Conservation (phyloP, 1,284 basidiomycete genomes). For the Pyrrhoderma noxium region DNA sequence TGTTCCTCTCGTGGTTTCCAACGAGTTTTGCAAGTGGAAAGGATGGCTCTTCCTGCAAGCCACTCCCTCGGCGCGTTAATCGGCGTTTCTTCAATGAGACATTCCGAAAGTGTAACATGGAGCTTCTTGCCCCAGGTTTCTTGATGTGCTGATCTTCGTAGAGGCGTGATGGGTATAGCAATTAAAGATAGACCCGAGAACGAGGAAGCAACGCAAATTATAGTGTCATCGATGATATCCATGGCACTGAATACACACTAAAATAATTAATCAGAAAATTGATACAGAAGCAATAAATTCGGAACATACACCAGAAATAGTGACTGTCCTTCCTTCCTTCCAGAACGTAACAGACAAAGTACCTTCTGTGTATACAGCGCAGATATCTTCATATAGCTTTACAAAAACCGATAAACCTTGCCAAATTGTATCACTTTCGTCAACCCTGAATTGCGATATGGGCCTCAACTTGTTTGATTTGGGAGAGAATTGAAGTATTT, state of each 20-base stretch:
- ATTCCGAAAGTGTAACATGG: not conserved
- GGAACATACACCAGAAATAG: slow-evolving; percentile 6
- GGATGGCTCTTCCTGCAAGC: slow-evolving; percentile 4
- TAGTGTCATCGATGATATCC: slow-evolving; percentile 6
- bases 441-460: not conserved
- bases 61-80: not conserved
- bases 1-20: not conserved
- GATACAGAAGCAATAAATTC: too few relatives aligned
- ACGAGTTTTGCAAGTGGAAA: slow-evolving; percentile 6
- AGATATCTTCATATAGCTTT: slow-evolving; percentile 6
- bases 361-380: slow-evolving; percentile 8
- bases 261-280: not conserved
- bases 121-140: not conserved
- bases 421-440: slow-evolving; percentile 1
- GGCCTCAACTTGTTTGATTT: too few relatives aligned
- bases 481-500: slow-evolving; percentile 5
- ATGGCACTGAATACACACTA: slow-evolving; percentile 8
- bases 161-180: not conserved
- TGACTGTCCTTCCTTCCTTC: not conserved
- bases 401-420: slow-evolving; percentile 2
- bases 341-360: slow-evolving; percentile 3
- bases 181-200: not conserved
- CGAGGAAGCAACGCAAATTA: not conserved
- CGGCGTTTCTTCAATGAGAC: not conserved
- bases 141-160: not conserved